Evolutionary conservation across 2,329 filamentous ascomycete species (phyloP), one percentile per base, ranked within the genome.

Genomic region (Claviceps digitariae): DNA sequence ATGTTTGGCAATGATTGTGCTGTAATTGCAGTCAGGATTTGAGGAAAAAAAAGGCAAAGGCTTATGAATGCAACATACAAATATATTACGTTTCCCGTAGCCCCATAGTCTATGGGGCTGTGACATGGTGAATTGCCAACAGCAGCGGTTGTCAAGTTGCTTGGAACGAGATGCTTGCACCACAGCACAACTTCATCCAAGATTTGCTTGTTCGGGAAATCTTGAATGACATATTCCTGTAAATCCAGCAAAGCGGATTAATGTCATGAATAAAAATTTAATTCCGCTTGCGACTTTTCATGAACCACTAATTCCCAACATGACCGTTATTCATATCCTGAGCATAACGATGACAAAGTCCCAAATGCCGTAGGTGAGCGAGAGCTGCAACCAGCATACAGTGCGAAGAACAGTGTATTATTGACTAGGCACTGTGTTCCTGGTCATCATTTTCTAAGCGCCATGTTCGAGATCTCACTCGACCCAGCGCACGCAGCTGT

Each of bases 1-100:
- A 64, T 66, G 63, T 62, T 65, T 67, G 68, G 63, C 64, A 67
- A 67, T 65, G 68, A 66, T 68, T 71, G 68, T 71, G 66, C 65
- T 67, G 69, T 71, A 71, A 67, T 69, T 67, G 67, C 70, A 72
- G 68, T 69, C 66, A 63, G 65, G 62, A 70, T 70, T 66, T 47
- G 27, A 46, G 8, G 20, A 66, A 66, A 65, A 15, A 34, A 36
- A 13, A 9, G 15, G 17, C n/a, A 63, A 66, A 41, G 36, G 27
- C 68, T 70, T 64, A 70, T 65, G 69, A 69, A 64, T 64, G 65
- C 63, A 69, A 64, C 56, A 53, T 55, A 13, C 23, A 41, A 43
- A 49, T 31, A 49, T 49, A 52, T 48, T 8, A 45, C 34, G 20
- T 13, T 29, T 41, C 10, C 9, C 43, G 17, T 13, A 17, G 2